phyloP scores from a whole-genome alignment of 208 protist species.

The Herpetomonas muscarum region DNA sequence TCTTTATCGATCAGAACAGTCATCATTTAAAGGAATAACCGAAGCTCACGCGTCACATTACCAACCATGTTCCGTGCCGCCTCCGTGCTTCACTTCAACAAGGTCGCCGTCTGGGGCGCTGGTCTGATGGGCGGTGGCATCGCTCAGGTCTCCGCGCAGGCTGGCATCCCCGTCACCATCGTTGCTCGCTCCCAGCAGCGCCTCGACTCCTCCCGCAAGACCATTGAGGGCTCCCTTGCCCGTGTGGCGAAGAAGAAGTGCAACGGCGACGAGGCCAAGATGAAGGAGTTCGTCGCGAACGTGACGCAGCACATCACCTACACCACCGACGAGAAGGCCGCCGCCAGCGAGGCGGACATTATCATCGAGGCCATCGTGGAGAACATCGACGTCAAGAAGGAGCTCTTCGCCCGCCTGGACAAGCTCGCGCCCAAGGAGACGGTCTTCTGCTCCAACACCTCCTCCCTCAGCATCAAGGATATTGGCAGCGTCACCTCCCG shows the following conservation, averaged over 20 bases:
- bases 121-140: constrained; percentile 76
- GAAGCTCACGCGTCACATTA: too few relatives aligned
- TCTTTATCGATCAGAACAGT: too few relatives aligned
- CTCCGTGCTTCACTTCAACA: constrained; percentile 23
- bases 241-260: constrained; percentile 64
- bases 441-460: constrained; percentile 87
- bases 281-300: constrained; percentile 37
- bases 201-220: constrained; percentile 35
- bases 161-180: constrained; percentile 45
- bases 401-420: constrained; percentile 44
- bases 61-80: constrained; percentile 11
- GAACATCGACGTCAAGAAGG: constrained; percentile 55
- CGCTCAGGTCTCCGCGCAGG: constrained; percentile 49
- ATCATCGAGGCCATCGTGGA: constrained; percentile 70
- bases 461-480: constrained; percentile 61
- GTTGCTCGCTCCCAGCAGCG: constrained; percentile 58
- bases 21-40: too few relatives aligned
- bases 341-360: constrained; percentile 35
- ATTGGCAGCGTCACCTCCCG: constrained; percentile 51
- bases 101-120: constrained; percentile 50
- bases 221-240: constrained; percentile 42
- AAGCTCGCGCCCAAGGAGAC: constrained; percentile 40
- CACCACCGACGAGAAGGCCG: constrained; percentile 41
- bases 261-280: constrained; percentile 33
- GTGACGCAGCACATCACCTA: constrained; percentile 48